Base-by-base conservation (phyloP, 1,284 basidiomycete species). In the Kalmanozyma brasiliensis region DNA sequence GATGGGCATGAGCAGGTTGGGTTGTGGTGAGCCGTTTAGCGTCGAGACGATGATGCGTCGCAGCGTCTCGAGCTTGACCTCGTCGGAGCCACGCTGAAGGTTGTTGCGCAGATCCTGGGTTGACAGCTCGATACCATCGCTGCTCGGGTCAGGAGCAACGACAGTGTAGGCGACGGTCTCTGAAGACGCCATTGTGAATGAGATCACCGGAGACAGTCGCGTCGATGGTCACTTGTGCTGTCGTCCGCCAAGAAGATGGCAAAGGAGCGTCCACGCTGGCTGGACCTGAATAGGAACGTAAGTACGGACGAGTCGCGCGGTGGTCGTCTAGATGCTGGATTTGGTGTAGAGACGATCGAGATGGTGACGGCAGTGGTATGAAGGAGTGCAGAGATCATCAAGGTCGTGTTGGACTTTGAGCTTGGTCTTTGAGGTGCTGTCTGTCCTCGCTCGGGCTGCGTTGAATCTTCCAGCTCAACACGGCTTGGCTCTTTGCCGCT, bases 51-150 rank as follows among this genome's bases (percentile, higher is more conserved):
- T 92, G 84, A 99, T 96, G 84, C 90, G 91, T 81, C 94, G 89
- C 85, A 98, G 89, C 77, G 94, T 94, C 84, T 98, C 94, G 79
- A 97, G 86, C 86, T 98, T 98, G 85, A 94, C 89, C 77, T 98
- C 95, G 84, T 98, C 95, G n/a, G 90, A 88, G 60, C 94, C 94
- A 84, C 96, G 97, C 85, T 98, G 92, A 48, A 98, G 87, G 40
- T 89, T 88, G 67, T 89, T 87, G 61, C 94, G 88, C 53, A 98
- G 87, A 76, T 99, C 95, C 64, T 77, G 74, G 14, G 69, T 62
- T 16, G 76, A 73, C 40, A 77, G 68, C 59, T 67, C 68, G 58
- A 63, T 60, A 42, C 59, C 68, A 41, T 72, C 68, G 55, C 67
- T 67, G 63, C 64, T 66, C 16, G 58, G 51, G 45, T 69, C 65